Evolutionary conservation across 108 stramenopile species (phyloP).

Genomic region (Skeletonema potamos): DNA sequence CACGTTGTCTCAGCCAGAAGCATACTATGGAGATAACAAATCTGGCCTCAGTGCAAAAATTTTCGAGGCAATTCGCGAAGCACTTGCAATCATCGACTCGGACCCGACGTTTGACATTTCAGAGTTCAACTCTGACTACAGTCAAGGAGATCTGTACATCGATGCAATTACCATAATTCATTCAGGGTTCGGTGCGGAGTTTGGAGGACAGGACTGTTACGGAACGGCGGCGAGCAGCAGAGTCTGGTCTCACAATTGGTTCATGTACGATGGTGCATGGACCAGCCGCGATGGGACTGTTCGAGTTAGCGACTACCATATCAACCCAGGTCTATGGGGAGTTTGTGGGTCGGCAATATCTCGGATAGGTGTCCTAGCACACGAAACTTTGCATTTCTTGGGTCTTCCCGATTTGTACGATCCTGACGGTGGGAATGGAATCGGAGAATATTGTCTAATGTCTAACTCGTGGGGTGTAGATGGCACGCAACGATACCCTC

Average conservation of each 20-base stretch:
- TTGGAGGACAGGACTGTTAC: constrained; percentile 51
- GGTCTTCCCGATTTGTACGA: constrained; percentile 57
- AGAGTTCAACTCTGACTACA: constrained; percentile 23
- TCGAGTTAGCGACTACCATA: constrained; percentile 41
- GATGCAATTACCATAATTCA: constrained; percentile 70
- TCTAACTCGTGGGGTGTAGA: constrained; percentile 47
- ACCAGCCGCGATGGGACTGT: constrained; percentile 7
- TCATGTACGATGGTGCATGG: constrained; percentile 10
- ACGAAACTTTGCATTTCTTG: constrained; percentile 48
- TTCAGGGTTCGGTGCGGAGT: constrained; percentile 77
- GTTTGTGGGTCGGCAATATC: constrained; percentile 34
- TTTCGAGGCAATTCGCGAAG: constrained; percentile 31
- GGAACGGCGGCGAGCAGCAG: constrained; percentile 12
- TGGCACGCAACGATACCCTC: constrained; percentile 50
- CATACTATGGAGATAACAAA: constrained; percentile 51
- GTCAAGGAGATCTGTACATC: constrained; percentile 6
- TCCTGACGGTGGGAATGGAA: constrained; percentile 25
- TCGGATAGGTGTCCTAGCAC: constrained; percentile 50
- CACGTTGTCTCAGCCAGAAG: constrained; percentile 40
- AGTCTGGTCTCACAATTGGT: constrained; percentile 55
- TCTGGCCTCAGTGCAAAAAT: constrained; percentile 10
- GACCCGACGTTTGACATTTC: constrained; percentile 10
- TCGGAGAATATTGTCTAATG: constrained; percentile 51
- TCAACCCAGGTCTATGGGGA: constrained; percentile 34
- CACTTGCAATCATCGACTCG: constrained; percentile 1